These are phyloP conservation scores for Fistulina hepatica DNA, from an alignment of 1,284 basidiomycete genomes.

Conservation along the genomic window DNA sequence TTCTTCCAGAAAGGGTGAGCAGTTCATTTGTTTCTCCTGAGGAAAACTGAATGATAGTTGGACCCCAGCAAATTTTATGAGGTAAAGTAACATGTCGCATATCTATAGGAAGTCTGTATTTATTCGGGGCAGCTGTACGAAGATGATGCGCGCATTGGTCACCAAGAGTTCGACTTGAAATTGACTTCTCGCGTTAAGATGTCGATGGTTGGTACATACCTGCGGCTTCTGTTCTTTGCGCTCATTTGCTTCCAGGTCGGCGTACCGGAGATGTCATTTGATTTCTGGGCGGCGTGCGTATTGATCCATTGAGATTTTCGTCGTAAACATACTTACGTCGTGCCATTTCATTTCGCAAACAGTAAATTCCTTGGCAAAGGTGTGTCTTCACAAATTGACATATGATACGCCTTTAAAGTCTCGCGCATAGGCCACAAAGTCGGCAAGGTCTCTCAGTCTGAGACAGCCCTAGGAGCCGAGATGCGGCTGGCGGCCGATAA, in stretches of 20 bases:
- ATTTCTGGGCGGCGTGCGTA: constrained; percentile 81
- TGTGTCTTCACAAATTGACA: constrained; percentile 16
- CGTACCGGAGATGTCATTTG: constrained; percentile 91
- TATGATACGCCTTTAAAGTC: constrained; percentile 1
- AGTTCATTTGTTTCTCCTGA: constrained; percentile 11
- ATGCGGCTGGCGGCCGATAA: constrained; percentile 68
- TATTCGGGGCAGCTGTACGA: constrained; percentile 66
- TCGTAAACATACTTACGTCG: constrained; percentile 1
- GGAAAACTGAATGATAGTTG: constrained; percentile 1
- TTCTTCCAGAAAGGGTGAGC: constrained; percentile 95
- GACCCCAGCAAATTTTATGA: constrained; percentile 54
- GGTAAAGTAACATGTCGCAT: constrained; percentile 24
- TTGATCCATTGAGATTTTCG: constrained; percentile 1
- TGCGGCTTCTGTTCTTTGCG: background rate
- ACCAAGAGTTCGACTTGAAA: constrained; percentile 89
- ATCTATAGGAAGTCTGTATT: background rate
- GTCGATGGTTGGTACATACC: constrained; percentile 68
- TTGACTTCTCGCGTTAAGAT: constrained; percentile 91
- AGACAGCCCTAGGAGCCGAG: constrained; percentile 81
- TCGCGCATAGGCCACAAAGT: constrained; percentile 77
- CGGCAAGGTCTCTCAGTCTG: constrained; percentile 92
- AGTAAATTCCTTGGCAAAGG: constrained; percentile 78
- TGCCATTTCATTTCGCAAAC: background rate
- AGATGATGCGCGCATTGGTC: constrained; percentile 84
- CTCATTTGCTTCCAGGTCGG: constrained; percentile 53